phyloP scores from a whole-genome alignment of 352 stramenopile species.

The Globisporangium viniferum region DNA sequence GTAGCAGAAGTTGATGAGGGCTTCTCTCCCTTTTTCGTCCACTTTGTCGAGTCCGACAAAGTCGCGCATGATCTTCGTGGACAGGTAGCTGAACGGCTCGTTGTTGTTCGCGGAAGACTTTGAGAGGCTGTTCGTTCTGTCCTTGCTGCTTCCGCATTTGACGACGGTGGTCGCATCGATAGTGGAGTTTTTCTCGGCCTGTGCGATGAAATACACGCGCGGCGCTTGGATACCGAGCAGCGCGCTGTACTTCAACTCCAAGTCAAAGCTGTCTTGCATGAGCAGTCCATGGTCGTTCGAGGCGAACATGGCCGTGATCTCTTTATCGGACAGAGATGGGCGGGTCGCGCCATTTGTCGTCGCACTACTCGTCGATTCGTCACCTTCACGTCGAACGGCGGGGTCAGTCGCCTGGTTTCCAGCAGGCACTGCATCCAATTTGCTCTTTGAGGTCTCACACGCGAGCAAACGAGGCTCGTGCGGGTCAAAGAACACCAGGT shows the following conservation, averaged over 20 bases:
- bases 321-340: slow-evolving; percentile 53
- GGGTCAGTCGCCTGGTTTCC: slow-evolving; percentile 12
- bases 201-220: slow-evolving; percentile 69
- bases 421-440: slow-evolving; percentile 20
- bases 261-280: slow-evolving; percentile 89
- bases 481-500: slow-evolving; percentile 89
- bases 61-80: slow-evolving; percentile 90
- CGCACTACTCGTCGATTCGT: slow-evolving; percentile 15
- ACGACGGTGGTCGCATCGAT: slow-evolving; percentile 37
- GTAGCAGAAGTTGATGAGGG: slow-evolving; percentile 95
- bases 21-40: slow-evolving; percentile 78
- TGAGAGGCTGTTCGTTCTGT: slow-evolving; percentile 17
- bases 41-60: slow-evolving; percentile 91
- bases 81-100: slow-evolving; percentile 52
- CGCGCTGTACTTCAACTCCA: slow-evolving; percentile 75
- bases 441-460: slow-evolving; percentile 75
- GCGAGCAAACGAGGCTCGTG: slow-evolving; percentile 84
- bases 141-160: slow-evolving; percentile 36
- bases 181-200: slow-evolving; percentile 36
- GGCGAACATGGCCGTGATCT: slow-evolving; percentile 91
- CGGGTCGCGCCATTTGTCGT: background rate
- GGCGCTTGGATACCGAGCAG: slow-evolving; percentile 87
- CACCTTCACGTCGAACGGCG: slow-evolving; percentile 8
- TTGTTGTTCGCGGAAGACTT: slow-evolving; percentile 19
- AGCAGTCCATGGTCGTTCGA: slow-evolving; percentile 89